Conservation (phyloP, 1,139 yeast species). For the Blastobotrys serpentis region DNA sequence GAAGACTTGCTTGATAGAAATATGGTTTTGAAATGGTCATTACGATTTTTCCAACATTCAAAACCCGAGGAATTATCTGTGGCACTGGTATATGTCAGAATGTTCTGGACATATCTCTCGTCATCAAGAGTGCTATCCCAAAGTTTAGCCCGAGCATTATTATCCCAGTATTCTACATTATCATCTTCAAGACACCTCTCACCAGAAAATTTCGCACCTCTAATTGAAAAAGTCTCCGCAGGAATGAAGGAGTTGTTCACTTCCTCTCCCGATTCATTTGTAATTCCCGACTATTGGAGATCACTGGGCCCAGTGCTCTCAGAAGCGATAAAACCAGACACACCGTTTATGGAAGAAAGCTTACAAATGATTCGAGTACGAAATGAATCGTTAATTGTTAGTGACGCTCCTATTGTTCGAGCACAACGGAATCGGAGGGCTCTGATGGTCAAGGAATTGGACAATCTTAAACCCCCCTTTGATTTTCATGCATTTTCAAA, state of each 20-base stretch:
- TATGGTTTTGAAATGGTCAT: conserved; percentile 60
- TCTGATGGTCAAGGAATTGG: conserved; percentile 26
- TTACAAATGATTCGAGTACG: conserved; percentile 34
- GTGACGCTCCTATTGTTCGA: conserved; percentile 27
- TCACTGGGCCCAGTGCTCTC: conserved; percentile 54
- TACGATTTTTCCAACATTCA: conserved; percentile 54
- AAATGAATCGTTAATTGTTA: conserved; percentile 34
- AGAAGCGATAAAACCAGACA: conserved; percentile 36
- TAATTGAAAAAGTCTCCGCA: conserved; percentile 18
- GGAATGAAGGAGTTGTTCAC: conserved; percentile 44
- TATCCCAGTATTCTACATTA: conserved; percentile 25
- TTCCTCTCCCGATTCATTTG: conserved; percentile 63
- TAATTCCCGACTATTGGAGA: conserved; percentile 76
- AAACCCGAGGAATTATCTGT: conserved; percentile 49
- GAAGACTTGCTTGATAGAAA: conserved; percentile 66
- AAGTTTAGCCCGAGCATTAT: conserved; percentile 33
- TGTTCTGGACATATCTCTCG: conserved; percentile 70
- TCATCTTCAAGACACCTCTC: conserved; percentile 16
- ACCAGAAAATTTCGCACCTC: conserved; percentile 32
- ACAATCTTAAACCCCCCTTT: conserved; percentile 26
- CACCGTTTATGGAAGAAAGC: conserved; percentile 31
- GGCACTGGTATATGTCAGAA: conserved; percentile 56
- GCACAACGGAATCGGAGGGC: conserved; percentile 25
- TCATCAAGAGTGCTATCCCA: conserved; percentile 44
- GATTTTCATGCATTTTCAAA: conserved; percentile 26